Conservation (phyloP, 2,329 filamentous ascomycete species). For the Fusarium transvaalense region DNA sequence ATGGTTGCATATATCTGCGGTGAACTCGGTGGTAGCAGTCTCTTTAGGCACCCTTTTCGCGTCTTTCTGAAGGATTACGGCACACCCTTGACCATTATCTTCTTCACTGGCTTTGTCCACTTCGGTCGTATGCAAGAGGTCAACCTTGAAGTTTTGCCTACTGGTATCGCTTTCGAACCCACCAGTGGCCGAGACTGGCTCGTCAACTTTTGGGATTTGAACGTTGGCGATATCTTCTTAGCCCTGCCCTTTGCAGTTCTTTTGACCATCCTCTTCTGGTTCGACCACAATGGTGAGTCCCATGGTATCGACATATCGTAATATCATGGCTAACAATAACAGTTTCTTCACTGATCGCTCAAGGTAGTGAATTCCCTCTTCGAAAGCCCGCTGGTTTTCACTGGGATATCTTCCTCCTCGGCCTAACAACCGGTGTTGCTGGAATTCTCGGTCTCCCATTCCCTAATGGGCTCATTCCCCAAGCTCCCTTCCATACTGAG, state of each 20-base stretch:
- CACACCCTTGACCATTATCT: constrained; percentile 83
- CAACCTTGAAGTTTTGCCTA: constrained; percentile 78
- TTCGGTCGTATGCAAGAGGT: constrained; percentile 84
- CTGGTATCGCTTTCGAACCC: constrained; percentile 81
- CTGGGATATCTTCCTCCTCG: constrained; percentile 86
- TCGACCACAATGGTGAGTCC: constrained; percentile 82
- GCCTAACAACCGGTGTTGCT: constrained; percentile 80
- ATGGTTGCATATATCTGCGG: constrained; percentile 81
- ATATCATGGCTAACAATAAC: neutral
- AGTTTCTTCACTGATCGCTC: constrained; percentile 84
- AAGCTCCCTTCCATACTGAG: constrained; percentile 85
- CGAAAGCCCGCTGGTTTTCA: constrained; percentile 86
- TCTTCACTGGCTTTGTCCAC: constrained; percentile 91
- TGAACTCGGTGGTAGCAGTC: constrained; percentile 74
- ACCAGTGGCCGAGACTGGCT: constrained; percentile 81
- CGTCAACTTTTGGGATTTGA: constrained; percentile 83
- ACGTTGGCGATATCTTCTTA: constrained; percentile 79
- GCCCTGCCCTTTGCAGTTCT: constrained; percentile 89
- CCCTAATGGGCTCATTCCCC: constrained; percentile 85
- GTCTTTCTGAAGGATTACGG: constrained; percentile 92
- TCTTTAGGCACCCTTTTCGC: constrained; percentile 81
- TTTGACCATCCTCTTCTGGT: constrained; percentile 88
- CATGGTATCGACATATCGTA: neutral
- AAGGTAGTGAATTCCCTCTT: constrained; percentile 85
- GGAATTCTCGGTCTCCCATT: constrained; percentile 83